Percentiles rank a stretch among this genome's conserved stretches.
Conservation (phyloP, 495 filamentous ascomycete genomes). For the Annulohypoxylon maeteangense region DNA sequence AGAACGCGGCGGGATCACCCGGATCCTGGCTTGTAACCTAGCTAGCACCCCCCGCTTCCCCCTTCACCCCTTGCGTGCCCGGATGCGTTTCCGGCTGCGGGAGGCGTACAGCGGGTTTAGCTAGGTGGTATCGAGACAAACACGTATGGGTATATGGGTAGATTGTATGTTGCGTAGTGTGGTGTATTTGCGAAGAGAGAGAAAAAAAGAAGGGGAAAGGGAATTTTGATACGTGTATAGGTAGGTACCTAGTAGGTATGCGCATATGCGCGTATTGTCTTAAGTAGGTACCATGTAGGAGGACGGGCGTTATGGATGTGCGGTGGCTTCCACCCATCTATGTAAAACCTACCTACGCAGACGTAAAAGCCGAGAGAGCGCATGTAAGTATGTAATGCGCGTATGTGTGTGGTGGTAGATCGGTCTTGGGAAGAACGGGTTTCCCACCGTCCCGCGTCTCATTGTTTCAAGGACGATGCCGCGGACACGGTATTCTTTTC, state of each 20-base stretch:
- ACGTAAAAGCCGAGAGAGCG: neutral
- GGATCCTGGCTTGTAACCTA: neutral
- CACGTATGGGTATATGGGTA: conserved; percentile 2
- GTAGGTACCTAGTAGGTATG: too few species aligned
- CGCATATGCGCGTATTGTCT: neutral
- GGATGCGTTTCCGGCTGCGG: conserved; percentile 39
- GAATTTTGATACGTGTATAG: neutral
- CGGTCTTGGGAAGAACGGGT: neutral
- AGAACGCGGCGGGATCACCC: conserved; percentile 18
- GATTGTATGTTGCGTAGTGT: neutral
- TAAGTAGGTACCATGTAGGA: neutral
- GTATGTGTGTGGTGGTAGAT: too few species aligned
- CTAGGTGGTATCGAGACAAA: conserved; percentile 32
- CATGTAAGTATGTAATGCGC: neutral
- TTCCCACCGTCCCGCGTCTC: conserved; percentile 11
- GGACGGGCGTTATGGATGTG: neutral
- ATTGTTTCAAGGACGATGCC: conserved; percentile 42
- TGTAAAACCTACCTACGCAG: neutral
- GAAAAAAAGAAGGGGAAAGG: neutral
- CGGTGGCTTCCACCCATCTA: neutral
- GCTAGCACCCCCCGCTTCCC: neutral
- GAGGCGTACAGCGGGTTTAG: conserved; percentile 6
- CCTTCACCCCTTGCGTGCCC: conserved; percentile 29
- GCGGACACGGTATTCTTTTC: conserved; percentile 12
- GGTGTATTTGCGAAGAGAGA: neutral